Evolutionary conservation across 306 rosid species (phyloP), one percentile per base, ranked within the genome.

Genomic region (Casuarina cunninghamiana): DNA sequence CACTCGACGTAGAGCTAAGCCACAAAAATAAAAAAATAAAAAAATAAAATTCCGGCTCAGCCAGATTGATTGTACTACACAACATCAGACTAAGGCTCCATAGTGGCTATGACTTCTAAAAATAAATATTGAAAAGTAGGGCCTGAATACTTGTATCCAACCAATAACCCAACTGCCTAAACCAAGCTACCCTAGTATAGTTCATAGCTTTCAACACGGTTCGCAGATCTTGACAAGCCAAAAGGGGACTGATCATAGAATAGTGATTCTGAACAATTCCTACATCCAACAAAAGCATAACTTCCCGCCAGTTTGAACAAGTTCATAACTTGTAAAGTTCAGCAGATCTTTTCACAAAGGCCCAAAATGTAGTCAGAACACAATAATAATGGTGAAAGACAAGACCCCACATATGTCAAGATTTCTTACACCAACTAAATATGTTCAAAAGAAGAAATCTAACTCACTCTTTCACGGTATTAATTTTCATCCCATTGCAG

Each of bases 381-480:
- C 17, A 61, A 32, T 37, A 32, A 62, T 6, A 66, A 66, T 10
- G 41, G 50, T 17, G 19, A 66, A 66, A 66, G 50, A 42, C 71
- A 66, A 53, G 3, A 15, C 6, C 57, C 35, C 12, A 41, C 26
- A 26, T 35, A 39, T 39, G 49, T 71, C 53, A 71, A 58, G 37
- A 10, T 44, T 45, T 35, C 54, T 44, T 50, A 51, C 16, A 62
- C 57, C 3, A 35, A 46, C 53, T 43, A 3, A 26, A 26, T 57
- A 54, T 32, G 57, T 41, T 9, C 53, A 41, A n/a, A 48, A 66
- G 69, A 26, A 84, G 77, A 83, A 72, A 58, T 53, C 42, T 75
- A 53, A 79, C 97, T 86, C 83, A 93, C 97, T 83, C 91, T 86
- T 41, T 92, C 65, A 95, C 98, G 1, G 86, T 82, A 89, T 88